Conservation (phyloP, 2,329 filamentous ascomycete genomes). For the Pseudogymnoascus sp. region DNA sequence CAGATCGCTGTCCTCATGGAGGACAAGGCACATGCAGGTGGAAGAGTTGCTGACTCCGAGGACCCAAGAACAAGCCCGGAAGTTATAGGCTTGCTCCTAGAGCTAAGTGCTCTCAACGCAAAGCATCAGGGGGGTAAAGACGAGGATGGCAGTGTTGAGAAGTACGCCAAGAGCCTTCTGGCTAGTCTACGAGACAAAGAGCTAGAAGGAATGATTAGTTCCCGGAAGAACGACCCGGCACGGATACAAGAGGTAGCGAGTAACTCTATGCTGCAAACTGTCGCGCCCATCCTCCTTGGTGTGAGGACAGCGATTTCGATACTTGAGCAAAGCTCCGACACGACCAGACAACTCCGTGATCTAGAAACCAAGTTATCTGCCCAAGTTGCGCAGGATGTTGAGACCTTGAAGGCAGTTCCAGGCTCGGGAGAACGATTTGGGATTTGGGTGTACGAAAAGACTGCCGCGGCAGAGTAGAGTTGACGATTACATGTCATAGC, state of each 20-base stretch:
- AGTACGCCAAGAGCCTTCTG: conserved; percentile 29
- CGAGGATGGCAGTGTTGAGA: conserved; percentile 31
- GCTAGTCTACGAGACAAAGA: conserved; percentile 17
- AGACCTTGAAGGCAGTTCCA: neutral
- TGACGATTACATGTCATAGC: neutral
- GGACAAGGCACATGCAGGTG: conserved; percentile 21
- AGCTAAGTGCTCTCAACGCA: conserved; percentile 37
- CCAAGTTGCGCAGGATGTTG: conserved; percentile 4
- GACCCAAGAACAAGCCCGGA: conserved; percentile 35
- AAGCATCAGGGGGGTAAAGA: conserved; percentile 33
- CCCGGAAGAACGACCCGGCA: neutral
- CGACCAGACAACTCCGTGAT: neutral
- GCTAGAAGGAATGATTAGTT: neutral
- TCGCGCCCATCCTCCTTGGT: conserved; percentile 34
- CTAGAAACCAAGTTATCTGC: neutral
- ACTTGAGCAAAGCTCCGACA: conserved; percentile 15
- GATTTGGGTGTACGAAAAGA: conserved; percentile 4
- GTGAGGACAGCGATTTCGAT: conserved; percentile 33
- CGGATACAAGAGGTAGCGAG: conserved; percentile 18
- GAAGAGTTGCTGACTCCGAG: conserved; percentile 11
- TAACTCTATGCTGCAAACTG: conserved; percentile 22
- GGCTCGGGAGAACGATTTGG: neutral
- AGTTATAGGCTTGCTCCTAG: conserved; percentile 35
- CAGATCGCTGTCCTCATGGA: conserved; percentile 24
- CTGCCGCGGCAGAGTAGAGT: neutral